Conservation (phyloP, 176 grass and related monocot species). For the Hsuehochloa calcarea region DNA sequence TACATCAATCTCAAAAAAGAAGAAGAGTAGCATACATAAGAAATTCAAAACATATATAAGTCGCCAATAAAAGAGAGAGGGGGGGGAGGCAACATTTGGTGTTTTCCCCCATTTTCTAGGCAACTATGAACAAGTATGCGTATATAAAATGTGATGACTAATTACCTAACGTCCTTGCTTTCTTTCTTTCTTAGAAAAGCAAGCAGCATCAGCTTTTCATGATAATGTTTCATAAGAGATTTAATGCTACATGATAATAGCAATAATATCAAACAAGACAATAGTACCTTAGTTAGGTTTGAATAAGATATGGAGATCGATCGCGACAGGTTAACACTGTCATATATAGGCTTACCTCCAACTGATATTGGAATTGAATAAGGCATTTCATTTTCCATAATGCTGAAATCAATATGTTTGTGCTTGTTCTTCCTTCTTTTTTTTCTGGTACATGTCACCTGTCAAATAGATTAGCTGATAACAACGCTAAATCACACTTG, state of each 20-base stretch:
- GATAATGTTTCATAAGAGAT: not conserved
- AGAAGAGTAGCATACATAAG: too few species aligned
- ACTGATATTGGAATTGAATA: not conserved
- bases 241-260: not conserved
- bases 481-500: not conserved
- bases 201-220: not conserved
- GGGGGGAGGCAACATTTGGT: too few species aligned
- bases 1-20: too few species aligned
- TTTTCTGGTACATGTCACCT: not conserved
- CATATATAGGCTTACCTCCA: not conserved
- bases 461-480: not conserved
- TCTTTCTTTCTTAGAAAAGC: not conserved
- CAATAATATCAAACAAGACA: not conserved
- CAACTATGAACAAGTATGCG: not conserved
- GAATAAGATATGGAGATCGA: not conserved
- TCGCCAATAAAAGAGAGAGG: not conserved
- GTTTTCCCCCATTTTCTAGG: not conserved
- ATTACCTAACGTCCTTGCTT: constrained; percentile 2
- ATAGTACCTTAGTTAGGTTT: too few species aligned
- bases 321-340: not conserved
- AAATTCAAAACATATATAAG: not conserved
- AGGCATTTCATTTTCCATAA: not conserved
- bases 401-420: not conserved
- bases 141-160: not conserved
- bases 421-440: not conserved